These are phyloP conservation scores for Taphrina confusa DNA, from an alignment of 1,139 yeast genomes.

Conservation along the genomic window DNA sequence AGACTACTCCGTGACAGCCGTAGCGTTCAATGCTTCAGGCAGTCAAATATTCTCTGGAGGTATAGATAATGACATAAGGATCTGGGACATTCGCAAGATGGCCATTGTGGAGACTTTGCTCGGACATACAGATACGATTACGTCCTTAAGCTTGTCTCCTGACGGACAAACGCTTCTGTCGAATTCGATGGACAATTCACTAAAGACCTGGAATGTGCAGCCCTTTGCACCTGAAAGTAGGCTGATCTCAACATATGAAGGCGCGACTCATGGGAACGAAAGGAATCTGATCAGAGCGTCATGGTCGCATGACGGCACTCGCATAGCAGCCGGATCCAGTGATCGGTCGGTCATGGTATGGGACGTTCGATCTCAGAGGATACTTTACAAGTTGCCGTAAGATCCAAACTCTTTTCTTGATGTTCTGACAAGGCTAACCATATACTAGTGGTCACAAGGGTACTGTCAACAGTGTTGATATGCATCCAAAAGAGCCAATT, in stretches of 20 bases:
- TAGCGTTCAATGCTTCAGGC: conserved; percentile 51
- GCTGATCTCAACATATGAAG: conserved; percentile 55
- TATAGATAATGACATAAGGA: conserved; percentile 62
- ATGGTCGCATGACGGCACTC: conserved; percentile 50
- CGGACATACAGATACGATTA: conserved; percentile 56
- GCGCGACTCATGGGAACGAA: conserved; percentile 59
- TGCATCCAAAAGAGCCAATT: conserved; percentile 32
- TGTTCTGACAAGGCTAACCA: background rate
- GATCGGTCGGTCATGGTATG: conserved; percentile 62
- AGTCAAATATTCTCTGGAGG: conserved; percentile 60
- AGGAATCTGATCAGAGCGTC: conserved; percentile 55
- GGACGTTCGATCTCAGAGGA: conserved; percentile 58
- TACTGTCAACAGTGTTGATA: conserved; percentile 19
- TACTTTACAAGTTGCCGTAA: conserved; percentile 57
- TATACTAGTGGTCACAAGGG: conserved; percentile 16
- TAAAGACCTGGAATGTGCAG: conserved; percentile 60
- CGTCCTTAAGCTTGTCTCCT: conserved; percentile 56
- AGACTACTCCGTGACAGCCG: conserved; percentile 61
- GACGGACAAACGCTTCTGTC: conserved; percentile 56
- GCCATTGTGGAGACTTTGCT: conserved; percentile 47
- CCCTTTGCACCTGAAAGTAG: conserved; percentile 51
- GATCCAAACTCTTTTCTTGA: conserved; percentile 67
- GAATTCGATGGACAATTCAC: conserved; percentile 59
- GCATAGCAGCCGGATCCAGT: conserved; percentile 61
- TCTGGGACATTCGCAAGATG: conserved; percentile 47